Evolutionary conservation across 2,329 filamentous ascomycete species (phyloP).

Genomic region (Boeremia exigua): DNA sequence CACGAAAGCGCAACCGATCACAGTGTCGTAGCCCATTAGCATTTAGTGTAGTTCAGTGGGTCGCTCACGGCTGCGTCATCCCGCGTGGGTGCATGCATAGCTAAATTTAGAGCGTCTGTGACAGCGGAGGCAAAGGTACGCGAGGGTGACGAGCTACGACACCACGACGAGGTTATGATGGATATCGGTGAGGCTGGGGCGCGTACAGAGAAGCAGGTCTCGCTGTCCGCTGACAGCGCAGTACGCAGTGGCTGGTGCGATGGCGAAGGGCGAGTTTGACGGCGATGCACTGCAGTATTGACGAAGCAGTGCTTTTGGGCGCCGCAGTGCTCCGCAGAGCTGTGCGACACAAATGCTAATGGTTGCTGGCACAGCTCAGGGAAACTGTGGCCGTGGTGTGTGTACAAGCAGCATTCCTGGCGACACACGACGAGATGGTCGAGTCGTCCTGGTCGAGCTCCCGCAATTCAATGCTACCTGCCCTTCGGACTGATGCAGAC

Average conservation of each 20-base stretch:
- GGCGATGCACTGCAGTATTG: constrained; percentile 12
- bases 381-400: neutral
- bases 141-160: constrained; percentile 7
- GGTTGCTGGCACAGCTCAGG: constrained; percentile 1
- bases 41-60: constrained; percentile 11
- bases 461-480: neutral
- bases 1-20: neutral
- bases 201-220: constrained; percentile 10
- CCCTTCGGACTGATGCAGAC: neutral
- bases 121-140: constrained; percentile 16
- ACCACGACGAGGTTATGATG: constrained; percentile 5
- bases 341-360: constrained; percentile 3
- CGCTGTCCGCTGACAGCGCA: constrained; percentile 1
- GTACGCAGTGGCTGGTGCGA: neutral
- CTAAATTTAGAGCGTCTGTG: constrained; percentile 14
- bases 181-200: constrained; percentile 11
- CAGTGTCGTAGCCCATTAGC: neutral
- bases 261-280: constrained; percentile 6
- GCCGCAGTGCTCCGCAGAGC: constrained; percentile 2
- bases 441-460: neutral
- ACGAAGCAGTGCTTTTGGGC: neutral
- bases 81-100: constrained; percentile 9
- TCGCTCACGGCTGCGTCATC: constrained; percentile 12
- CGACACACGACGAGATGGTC: neutral
- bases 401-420: too few relatives aligned